phyloP scores from a whole-genome alignment of 768 basidiomycete species.

The Panellus pusillus region DNA sequence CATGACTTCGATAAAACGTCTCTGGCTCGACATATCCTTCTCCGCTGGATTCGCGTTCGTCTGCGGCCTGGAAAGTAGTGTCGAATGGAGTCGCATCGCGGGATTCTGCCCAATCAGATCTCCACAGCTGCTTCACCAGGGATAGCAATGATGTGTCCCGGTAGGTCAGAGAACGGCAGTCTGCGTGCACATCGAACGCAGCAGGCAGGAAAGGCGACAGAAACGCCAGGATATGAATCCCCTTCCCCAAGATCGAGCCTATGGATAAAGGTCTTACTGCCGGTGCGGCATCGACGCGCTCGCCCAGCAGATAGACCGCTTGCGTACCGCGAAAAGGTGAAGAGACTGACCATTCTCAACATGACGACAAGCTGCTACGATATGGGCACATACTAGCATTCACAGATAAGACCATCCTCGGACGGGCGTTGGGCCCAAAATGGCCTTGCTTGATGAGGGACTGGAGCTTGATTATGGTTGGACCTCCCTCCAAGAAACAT shows the following conservation, averaged over 20 bases:
- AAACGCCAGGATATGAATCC: constrained; percentile 43
- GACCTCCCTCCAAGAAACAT: constrained; percentile 39
- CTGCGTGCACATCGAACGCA: constrained; percentile 42
- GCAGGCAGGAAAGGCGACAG: constrained; percentile 42
- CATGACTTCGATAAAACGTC: constrained; percentile 46
- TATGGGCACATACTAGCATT: constrained; percentile 34
- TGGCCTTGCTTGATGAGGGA: constrained; percentile 39
- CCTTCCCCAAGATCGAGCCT: constrained; percentile 38
- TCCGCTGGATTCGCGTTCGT: constrained; percentile 37
- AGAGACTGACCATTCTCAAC: constrained; percentile 34
- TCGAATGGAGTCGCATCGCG: constrained; percentile 48
- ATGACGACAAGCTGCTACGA: not conserved
- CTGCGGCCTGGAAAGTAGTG: constrained; percentile 45
- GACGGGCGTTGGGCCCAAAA: constrained; percentile 38
- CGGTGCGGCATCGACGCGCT: constrained; percentile 40
- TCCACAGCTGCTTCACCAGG: constrained; percentile 41
- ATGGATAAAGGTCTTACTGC: constrained; percentile 40
- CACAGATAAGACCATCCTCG: constrained; percentile 49
- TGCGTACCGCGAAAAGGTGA: constrained; percentile 50
- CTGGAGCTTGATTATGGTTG: constrained; percentile 49
- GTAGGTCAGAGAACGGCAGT: constrained; percentile 42
- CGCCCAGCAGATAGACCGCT: constrained; percentile 46
- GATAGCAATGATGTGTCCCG: constrained; percentile 33
- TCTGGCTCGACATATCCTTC: constrained; percentile 38
- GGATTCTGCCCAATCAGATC: constrained; percentile 50